phyloP scores from a whole-genome alignment of 139 green algal genomes.

The Marvania coccoides region DNA sequence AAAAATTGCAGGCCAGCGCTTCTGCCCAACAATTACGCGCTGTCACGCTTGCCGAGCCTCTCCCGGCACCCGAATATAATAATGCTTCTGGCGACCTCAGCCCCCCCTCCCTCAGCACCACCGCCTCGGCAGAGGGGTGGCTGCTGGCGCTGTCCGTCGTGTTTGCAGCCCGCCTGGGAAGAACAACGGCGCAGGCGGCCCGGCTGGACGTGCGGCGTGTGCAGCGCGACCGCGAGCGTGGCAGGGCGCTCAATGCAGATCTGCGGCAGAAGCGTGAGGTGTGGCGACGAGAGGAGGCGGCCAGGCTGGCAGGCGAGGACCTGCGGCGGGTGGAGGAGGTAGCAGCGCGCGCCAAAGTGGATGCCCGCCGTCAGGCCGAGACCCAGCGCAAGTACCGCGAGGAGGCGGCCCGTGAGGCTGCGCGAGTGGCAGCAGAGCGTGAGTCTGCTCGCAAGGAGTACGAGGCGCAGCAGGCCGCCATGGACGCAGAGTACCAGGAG shows the following conservation, averaged over 20 bases:
- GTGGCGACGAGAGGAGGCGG: constrained; percentile 8
- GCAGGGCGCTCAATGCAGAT: constrained; percentile 13
- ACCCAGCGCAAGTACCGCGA: constrained; percentile 17
- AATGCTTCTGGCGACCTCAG: no score
- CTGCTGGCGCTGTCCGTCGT: constrained; percentile 12
- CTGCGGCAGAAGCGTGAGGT: constrained; percentile 1
- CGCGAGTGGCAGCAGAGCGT: background rate
- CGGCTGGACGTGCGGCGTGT: constrained; percentile 19
- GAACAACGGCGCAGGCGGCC: constrained; percentile 10
- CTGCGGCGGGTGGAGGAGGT: constrained; percentile 18
- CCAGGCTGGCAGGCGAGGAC: constrained; percentile 7
- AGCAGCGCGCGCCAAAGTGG: constrained; percentile 3
- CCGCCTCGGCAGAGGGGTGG: constrained; percentile 1
- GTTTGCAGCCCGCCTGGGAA: constrained; percentile 12
- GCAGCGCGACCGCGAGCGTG: constrained; percentile 17
- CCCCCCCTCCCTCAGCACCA: no score
- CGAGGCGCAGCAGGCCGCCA: constrained; percentile 14
- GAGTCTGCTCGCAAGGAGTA: constrained; percentile 15
- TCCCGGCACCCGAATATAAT: no score
- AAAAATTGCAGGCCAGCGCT: no score
- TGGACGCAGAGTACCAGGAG: constrained; percentile 21
- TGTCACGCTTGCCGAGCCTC: no score
- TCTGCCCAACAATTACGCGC: no score
- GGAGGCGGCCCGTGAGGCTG: constrained; percentile 10
- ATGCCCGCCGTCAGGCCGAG: constrained; percentile 1